These are phyloP conservation scores for Microcyclosporella mali DNA, from an alignment of 2,329 filamentous ascomycete species.

Conservation along the genomic window DNA sequence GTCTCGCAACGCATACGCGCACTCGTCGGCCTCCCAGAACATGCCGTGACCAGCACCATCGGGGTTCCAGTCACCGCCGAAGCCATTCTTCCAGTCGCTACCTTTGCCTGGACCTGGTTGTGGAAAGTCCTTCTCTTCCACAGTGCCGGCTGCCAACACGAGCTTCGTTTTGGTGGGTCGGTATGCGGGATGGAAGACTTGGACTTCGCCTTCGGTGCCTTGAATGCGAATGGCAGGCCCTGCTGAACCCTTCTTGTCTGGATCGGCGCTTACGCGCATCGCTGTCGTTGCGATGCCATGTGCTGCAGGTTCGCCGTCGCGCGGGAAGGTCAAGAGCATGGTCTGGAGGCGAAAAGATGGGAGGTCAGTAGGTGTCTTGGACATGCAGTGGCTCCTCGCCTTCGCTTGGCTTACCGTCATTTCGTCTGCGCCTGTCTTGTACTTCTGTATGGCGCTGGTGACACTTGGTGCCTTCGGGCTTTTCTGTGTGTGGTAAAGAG, in stretches of 20 bases:
- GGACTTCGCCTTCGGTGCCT: constrained; percentile 74
- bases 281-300: constrained; percentile 61
- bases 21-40: constrained; percentile 85
- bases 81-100: constrained; percentile 44
- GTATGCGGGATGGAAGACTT: constrained; percentile 67
- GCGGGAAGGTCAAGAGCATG: constrained; percentile 70
- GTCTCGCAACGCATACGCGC: constrained; percentile 66
- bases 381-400: too few species aligned
- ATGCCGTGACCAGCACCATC: constrained; percentile 68
- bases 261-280: constrained; percentile 56
- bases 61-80: constrained; percentile 37
- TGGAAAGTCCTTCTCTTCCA: constrained; percentile 43
- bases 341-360: too few species aligned
- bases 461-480: constrained; percentile 64
- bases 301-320: constrained; percentile 48
- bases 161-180: constrained; percentile 49
- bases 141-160: constrained; percentile 37
- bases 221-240: constrained; percentile 71
- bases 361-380: too few species aligned
- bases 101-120: constrained; percentile 44
- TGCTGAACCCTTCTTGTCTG: constrained; percentile 53
- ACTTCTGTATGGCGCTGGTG: constrained; percentile 62
- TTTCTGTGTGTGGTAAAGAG: constrained; percentile 70
- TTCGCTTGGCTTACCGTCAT: too few species aligned
- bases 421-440: constrained; percentile 70